These are phyloP conservation scores for Suhomyces faveliae DNA, from an alignment of 805 yeast species.

Conservation along the genomic window DNA sequence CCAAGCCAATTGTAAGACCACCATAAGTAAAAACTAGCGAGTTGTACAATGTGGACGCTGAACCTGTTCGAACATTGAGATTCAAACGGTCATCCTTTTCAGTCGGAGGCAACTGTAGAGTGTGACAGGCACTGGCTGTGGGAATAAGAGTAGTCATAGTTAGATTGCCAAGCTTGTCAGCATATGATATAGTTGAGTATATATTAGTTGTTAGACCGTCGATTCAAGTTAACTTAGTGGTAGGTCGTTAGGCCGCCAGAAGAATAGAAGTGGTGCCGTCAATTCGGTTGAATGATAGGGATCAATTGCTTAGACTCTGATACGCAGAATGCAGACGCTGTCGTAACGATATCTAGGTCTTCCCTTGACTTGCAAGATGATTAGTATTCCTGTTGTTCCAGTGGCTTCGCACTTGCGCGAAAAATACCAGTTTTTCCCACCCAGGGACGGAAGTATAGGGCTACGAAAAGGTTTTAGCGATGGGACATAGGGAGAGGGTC, in stretches of 20 bases:
- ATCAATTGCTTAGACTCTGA: no score
- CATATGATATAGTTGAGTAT: background rate
- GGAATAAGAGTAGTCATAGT: conserved; percentile 64
- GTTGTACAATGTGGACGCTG: conserved; percentile 55
- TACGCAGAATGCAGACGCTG: no score
- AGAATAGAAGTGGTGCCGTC: background rate
- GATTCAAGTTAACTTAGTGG: background rate
- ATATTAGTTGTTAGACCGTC: background rate
- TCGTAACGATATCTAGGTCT: background rate
- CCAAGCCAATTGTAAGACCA: conserved; percentile 62
- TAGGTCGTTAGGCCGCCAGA: background rate
- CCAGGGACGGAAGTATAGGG: background rate
- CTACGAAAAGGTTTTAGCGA: no score
- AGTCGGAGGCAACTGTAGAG: conserved; percentile 52
- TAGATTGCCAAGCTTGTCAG: background rate
- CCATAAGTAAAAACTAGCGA: conserved; percentile 66
- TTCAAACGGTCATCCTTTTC: conserved; percentile 54
- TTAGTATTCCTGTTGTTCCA: background rate
- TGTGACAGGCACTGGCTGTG: conserved; percentile 59
- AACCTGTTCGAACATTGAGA: conserved; percentile 65
- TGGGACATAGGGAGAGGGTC: background rate
- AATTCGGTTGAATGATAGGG: no score
- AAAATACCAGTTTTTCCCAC: background rate
- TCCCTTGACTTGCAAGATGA: background rate
- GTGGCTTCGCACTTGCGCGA: conserved; percentile 1